phyloP scores from a whole-genome alignment of 768 basidiomycete species.

The Lentinus brumalis region DNA sequence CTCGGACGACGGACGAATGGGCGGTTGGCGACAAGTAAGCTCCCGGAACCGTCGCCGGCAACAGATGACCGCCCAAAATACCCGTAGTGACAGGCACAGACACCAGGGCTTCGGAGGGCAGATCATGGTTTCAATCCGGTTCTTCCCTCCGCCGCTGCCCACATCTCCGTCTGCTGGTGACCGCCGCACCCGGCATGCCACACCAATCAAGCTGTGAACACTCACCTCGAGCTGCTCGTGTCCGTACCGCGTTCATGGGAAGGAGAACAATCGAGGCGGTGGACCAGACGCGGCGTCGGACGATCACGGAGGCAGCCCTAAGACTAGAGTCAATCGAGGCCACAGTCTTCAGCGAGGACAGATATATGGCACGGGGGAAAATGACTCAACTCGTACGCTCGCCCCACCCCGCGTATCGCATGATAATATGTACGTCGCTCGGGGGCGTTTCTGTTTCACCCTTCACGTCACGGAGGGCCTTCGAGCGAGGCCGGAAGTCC shows the following conservation, averaged over 20 bases:
- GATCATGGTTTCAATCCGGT: conserved; percentile 2
- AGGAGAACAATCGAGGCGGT: background rate
- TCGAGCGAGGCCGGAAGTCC: too few relatives aligned
- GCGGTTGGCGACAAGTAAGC: conserved; percentile 5
- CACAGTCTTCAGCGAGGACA: too few relatives aligned
- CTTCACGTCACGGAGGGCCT: too few relatives aligned
- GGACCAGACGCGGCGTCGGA: background rate
- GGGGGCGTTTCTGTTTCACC: too few relatives aligned
- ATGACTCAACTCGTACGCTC: too few relatives aligned
- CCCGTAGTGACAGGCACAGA: conserved; percentile 12
- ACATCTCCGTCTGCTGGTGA: conserved; percentile 5
- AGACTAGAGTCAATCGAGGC: too few relatives aligned
- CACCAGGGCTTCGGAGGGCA: conserved; percentile 2
- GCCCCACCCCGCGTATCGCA: too few relatives aligned
- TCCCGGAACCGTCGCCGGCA: conserved; percentile 9
- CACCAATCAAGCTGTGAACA: background rate
- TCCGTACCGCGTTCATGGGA: conserved; percentile 15
- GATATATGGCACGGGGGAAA: too few relatives aligned
- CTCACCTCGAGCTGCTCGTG: conserved; percentile 14
- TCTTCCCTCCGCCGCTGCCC: background rate
- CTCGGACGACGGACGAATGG: conserved; percentile 6
- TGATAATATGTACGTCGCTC: too few relatives aligned
- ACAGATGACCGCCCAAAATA: conserved; percentile 6
- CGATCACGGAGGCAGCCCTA: background rate
- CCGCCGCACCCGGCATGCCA: conserved; percentile 4